These are phyloP conservation scores for Sanghuangporus sanghuang DNA, from an alignment of 1,284 basidiomycete species.

Conservation along the genomic window DNA sequence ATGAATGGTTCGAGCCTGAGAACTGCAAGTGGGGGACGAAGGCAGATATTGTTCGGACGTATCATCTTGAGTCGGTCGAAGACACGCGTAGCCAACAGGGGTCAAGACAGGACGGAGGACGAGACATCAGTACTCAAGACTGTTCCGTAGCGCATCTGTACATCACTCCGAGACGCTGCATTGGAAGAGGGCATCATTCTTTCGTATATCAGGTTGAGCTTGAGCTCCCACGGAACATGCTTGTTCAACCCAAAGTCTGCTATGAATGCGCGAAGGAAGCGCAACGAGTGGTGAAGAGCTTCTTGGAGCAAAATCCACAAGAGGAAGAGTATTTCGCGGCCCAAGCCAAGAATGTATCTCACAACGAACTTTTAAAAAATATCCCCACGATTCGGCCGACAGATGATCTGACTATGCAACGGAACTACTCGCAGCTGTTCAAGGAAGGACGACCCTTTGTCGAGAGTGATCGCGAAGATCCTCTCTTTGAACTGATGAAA, in stretches of 20 bases:
- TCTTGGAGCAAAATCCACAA: neutral
- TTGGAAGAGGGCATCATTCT: conserved; percentile 25
- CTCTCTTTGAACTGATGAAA: neutral
- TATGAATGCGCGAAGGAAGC: conserved; percentile 9
- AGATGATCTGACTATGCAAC: neutral
- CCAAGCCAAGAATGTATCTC: neutral
- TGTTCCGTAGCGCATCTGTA: conserved; percentile 24
- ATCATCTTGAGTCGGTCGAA: conserved; percentile 17
- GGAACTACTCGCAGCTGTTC: neutral
- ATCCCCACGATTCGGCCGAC: neutral
- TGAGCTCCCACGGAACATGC: conserved; percentile 23
- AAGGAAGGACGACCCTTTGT: conserved; percentile 5
- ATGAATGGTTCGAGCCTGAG: neutral
- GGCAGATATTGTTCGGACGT: conserved; percentile 17
- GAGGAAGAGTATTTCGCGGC: neutral
- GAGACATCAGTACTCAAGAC: neutral
- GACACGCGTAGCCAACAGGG: conserved; percentile 1
- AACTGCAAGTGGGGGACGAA: conserved; percentile 11
- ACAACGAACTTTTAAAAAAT: neutral
- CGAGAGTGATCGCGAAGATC: neutral
- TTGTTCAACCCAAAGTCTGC: conserved; percentile 19
- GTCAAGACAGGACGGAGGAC: neutral
- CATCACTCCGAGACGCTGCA: conserved; percentile 19
- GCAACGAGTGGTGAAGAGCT: neutral
- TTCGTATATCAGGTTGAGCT: conserved; percentile 24